phyloP scores from a whole-genome alignment of 768 basidiomycete species.

The Aureoboletus auriporus region DNA sequence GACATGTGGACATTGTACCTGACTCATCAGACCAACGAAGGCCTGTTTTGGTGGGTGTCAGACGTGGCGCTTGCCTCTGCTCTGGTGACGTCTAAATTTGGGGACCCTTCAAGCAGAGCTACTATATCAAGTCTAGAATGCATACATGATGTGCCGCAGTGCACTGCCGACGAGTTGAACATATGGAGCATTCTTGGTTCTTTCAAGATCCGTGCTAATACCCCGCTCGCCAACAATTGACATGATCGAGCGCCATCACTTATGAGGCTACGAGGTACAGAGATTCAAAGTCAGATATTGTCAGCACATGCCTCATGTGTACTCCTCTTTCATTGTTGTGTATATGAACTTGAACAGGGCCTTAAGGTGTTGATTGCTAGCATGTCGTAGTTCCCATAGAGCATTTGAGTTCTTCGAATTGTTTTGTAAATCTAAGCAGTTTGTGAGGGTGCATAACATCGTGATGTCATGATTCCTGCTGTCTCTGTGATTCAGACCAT shows the following conservation, averaged over 20 bases:
- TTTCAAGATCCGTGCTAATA: too few species aligned
- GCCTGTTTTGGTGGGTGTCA: background rate
- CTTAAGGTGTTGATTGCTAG: too few species aligned
- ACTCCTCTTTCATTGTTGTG: conserved; percentile 2
- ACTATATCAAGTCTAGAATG: too few species aligned
- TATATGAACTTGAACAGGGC: conserved; percentile 1
- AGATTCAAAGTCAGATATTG: conserved; percentile 8
- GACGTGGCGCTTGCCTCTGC: too few species aligned
- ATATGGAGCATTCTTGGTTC: too few species aligned
- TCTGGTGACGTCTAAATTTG: too few species aligned
- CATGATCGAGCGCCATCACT: too few species aligned
- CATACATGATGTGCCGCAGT: too few species aligned
- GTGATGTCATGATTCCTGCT: background rate
- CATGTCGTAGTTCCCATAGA: background rate
- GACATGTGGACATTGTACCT: background rate
- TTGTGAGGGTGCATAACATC: background rate
- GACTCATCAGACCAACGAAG: background rate
- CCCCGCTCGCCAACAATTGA: too few species aligned
- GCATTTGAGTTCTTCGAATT: background rate
- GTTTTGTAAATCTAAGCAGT: background rate
- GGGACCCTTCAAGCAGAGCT: too few species aligned
- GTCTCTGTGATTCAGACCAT: background rate
- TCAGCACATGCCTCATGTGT: background rate
- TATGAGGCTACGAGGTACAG: background rate
- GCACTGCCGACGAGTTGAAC: too few species aligned